Evolutionary conservation across 768 basidiomycete genomes (phyloP).

Genomic region (Sporobolomyces pararoseus): DNA sequence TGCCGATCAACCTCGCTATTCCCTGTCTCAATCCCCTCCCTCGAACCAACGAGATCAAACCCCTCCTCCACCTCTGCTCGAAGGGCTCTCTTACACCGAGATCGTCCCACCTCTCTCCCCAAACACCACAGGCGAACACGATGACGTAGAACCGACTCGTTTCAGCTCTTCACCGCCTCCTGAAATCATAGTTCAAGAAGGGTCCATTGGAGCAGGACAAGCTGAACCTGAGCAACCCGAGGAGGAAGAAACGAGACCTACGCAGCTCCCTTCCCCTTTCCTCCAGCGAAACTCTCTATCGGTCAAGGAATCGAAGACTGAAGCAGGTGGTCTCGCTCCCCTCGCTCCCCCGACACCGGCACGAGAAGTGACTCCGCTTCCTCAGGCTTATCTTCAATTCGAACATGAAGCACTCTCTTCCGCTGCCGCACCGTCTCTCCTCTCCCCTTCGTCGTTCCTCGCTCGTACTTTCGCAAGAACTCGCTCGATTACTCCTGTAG

Average conservation of each 20-base stretch:
- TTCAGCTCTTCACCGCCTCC: slow-evolving; percentile 1
- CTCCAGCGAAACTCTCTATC: neutral
- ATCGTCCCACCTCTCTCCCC: slow-evolving; percentile 26
- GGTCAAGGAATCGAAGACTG: too few species aligned
- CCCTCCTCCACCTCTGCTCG: neutral
- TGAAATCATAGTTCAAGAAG: neutral
- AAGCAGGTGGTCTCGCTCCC: too few species aligned
- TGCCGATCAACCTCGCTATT: neutral
- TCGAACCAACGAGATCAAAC: neutral
- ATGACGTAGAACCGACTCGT: slow-evolving; percentile 3
- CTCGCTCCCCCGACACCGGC: too few species aligned
- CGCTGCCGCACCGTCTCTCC: neutral
- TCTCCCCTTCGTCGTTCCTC: neutral
- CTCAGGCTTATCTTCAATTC: slow-evolving; percentile 1
- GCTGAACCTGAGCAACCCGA: too few species aligned
- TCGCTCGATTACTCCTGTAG: neutral
- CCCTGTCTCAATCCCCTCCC: neutral
- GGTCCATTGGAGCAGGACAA: neutral
- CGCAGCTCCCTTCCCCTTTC: neutral
- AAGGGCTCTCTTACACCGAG: neutral
- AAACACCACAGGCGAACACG: slow-evolving; percentile 20
- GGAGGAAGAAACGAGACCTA: neutral
- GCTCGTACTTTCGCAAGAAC: neutral
- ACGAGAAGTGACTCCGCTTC: neutral
- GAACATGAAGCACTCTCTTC: neutral